These are phyloP conservation scores for Gloeostereum incarnatum DNA, from an alignment of 768 basidiomycete species.

Conservation along the genomic window DNA sequence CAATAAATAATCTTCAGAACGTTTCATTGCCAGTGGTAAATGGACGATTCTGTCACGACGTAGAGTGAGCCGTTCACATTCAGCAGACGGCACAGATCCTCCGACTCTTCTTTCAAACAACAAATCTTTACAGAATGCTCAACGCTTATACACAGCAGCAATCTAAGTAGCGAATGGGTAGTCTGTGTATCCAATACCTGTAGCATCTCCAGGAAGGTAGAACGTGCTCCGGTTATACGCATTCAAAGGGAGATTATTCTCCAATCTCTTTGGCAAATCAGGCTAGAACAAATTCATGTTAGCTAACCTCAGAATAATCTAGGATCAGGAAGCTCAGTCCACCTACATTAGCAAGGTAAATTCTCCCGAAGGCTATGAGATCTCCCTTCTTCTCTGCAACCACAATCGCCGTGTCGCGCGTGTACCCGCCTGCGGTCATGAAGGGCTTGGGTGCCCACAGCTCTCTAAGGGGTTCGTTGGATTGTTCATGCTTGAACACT, in stretches of 20 bases:
- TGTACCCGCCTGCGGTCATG: conserved; percentile 19
- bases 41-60: no score
- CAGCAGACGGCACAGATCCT: no score
- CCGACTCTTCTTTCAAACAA: no score
- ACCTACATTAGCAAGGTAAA: conserved; percentile 24
- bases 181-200: conserved; percentile 16
- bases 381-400: conserved; percentile 17
- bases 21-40: no score
- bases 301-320: not conserved
- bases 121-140: no score
- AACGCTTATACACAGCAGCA: no score
- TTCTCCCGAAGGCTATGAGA: conserved; percentile 19
- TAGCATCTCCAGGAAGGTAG: conserved; percentile 20
- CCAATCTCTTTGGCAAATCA: conserved; percentile 23
- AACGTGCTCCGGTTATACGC: conserved; percentile 27
- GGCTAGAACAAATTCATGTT: no score
- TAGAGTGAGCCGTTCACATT: no score
- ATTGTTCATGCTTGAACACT: conserved; percentile 3
- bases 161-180: no score
- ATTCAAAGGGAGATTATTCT: conserved; percentile 22
- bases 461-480: conserved; percentile 17
- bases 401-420: conserved; percentile 15
- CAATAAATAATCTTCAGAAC: no score
- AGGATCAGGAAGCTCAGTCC: not conserved
- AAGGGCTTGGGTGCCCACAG: conserved; percentile 20